Evolutionary conservation across 75 land plant species (phyloP).

Genomic region (Isoetes taiwanensis): DNA sequence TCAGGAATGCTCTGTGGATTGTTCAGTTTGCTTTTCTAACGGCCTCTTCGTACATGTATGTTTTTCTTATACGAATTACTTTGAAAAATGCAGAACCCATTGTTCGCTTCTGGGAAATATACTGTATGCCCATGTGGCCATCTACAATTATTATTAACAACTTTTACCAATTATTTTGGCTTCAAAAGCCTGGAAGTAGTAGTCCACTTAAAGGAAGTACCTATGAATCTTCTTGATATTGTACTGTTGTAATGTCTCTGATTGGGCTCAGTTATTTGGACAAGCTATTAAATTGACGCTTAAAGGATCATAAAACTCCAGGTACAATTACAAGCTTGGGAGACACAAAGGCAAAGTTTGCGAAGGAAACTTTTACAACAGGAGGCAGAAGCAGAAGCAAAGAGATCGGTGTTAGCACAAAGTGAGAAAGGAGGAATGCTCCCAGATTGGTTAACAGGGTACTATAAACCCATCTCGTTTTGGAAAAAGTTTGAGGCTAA

Average conservation of each 20-base stretch:
- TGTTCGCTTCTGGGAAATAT: no score
- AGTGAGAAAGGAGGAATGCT: constrained; percentile 17
- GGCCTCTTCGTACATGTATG: no score
- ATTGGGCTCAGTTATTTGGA: not conserved
- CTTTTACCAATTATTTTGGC: not conserved
- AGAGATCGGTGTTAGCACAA: constrained; percentile 17
- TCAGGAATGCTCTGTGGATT: no score
- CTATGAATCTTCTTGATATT: not conserved
- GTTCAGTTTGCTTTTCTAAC: no score
- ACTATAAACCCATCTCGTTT: not conserved
- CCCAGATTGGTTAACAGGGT: constrained; percentile 36
- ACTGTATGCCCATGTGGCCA: no score
- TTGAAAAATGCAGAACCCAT: no score
- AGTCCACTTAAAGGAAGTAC: not conserved
- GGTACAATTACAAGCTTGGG: constrained; percentile 59
- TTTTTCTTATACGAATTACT: no score
- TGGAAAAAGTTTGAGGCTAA: not conserved
- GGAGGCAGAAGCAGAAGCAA: constrained; percentile 56
- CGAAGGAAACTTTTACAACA: constrained; percentile 47
- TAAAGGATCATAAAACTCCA: constrained; percentile 7
- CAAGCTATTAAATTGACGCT: not conserved
- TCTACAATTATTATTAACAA: not conserved
- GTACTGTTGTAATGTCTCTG: not conserved
- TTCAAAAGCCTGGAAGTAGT: not conserved
- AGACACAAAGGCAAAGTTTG: constrained; percentile 40